Evolutionary conservation across 192 early-diverging fungal species (phyloP).

Genomic region (Umbelopsis isabellina): DNA sequence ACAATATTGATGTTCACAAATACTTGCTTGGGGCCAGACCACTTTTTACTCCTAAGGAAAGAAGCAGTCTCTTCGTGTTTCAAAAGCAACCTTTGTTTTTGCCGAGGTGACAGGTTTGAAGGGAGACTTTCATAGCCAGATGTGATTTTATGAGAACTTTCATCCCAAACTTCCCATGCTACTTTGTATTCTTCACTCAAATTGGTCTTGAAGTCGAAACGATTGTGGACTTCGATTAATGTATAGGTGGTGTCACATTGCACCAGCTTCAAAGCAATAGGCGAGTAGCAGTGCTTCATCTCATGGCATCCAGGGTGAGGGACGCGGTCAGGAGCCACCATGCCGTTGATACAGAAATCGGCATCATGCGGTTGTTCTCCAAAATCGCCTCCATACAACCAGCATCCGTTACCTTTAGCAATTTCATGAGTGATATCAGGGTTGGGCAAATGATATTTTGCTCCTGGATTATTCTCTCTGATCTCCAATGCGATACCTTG

Average conservation of each 20-base stretch:
- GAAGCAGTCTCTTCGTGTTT: neutral
- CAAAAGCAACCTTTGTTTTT: neutral
- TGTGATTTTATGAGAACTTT: neutral
- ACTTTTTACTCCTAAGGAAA: neutral
- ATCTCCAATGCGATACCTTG: slow-evolving; percentile 21
- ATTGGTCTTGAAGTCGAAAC: slow-evolving; percentile 6
- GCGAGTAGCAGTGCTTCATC: slow-evolving; percentile 23
- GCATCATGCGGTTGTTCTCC: slow-evolving; percentile 16
- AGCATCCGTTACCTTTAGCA: neutral
- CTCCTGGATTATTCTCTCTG: neutral
- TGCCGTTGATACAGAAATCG: slow-evolving; percentile 16
- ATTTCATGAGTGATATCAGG: slow-evolving; percentile 12
- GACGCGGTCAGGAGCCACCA: slow-evolving; percentile 15
- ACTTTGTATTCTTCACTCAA: slow-evolving; percentile 1
- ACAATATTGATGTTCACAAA: slow-evolving; percentile 7
- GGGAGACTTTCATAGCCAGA: neutral
- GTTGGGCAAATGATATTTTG: slow-evolving; percentile 1
- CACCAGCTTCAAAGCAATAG: slow-evolving; percentile 5
- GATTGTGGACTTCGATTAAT: slow-evolving; percentile 14
- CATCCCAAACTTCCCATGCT: neutral
- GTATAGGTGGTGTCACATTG: neutral
- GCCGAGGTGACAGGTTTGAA: slow-evolving; percentile 1
- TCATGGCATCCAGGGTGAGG: slow-evolving; percentile 18
- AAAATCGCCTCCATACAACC: slow-evolving; percentile 27
- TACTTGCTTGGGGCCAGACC: neutral